These are phyloP conservation scores for Melampsora americana DNA, from an alignment of 1,284 basidiomycete genomes.

Conservation along the genomic window DNA sequence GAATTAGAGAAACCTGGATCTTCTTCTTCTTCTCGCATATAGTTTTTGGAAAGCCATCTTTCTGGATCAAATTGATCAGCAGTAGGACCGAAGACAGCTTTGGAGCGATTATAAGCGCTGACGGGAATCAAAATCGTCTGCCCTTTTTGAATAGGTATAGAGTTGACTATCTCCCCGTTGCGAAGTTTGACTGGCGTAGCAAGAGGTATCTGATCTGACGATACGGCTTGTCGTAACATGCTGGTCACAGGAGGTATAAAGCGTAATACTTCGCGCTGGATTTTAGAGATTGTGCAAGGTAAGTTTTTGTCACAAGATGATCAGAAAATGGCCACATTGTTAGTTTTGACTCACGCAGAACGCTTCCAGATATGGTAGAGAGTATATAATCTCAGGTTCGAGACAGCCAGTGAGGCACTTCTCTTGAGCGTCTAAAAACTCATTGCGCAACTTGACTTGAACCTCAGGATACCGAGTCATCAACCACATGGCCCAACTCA, in stretches of 20 bases:
- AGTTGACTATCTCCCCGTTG: not conserved
- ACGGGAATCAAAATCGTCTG: constrained; percentile 1
- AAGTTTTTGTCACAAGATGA: too few relatives aligned
- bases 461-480: constrained; percentile 3
- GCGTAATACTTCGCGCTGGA: constrained; percentile 7
- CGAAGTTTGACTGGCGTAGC: not conserved
- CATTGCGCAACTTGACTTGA: constrained; percentile 9
- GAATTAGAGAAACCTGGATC: not conserved
- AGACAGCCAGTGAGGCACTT: not conserved
- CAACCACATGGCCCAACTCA: constrained; percentile 16
- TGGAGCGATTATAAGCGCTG: constrained; percentile 7
- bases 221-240: not conserved
- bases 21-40: not conserved
- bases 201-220: constrained; percentile 3
- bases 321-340: too few relatives aligned
- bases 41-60: not conserved
- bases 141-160: not conserved
- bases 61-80: constrained; percentile 11
- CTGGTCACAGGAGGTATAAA: constrained; percentile 2
- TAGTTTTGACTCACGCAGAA: constrained; percentile 6
- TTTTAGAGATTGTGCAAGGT: not conserved
- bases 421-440: constrained; percentile 2
- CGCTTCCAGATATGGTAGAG: constrained; percentile 15
- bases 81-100: constrained; percentile 10
- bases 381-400: constrained; percentile 12